Evolutionary conservation across 2,329 filamentous ascomycete species (phyloP), one percentile per base, ranked within the genome.

Genomic region (Pyrenophora graminea): DNA sequence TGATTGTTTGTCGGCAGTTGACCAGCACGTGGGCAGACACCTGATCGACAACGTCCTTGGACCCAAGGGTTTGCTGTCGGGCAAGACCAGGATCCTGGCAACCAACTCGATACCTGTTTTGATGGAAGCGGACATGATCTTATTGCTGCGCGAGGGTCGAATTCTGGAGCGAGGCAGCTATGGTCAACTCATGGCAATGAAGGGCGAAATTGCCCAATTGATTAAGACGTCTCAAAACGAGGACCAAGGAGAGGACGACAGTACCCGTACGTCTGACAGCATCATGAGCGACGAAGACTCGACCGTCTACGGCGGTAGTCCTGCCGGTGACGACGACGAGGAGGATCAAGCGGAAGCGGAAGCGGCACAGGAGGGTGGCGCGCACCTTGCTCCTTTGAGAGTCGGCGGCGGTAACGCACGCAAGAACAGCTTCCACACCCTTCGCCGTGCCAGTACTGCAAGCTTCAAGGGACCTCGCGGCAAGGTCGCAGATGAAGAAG

Each of bases 71-170:
- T 79, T 99, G 6, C 81, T 99, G 19, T 82, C 80, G 44, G 84
- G 87, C 33, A 97, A 97, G 76, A 97, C 93, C 6, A 86, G 93
- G 59, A 89, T 99, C 47, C 80, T 99, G 42, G 92, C 94, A 8
- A 99, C 94, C 17, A 99, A 99, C 70, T 89, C 94, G 0, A 97
- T 99, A 51, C 86, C 91, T 5, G 91, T 99, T 4, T 79, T 99
- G 27, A 86, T 88, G 67, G 89, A 96, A 71, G 89, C 94, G 0
- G 90, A 96, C 72, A 94, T 88, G 72, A 93, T 99, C 64, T 88
- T 85, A 43, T 80, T 99, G 47, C 76, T 99, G 40, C 86, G 89
- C 59, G 90, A 96, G 42, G 90, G 91, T 44, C 86, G 85, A 54
- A 86, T 97, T 46, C 80, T 89, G 32, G 94, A 99, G 72, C 87